Conservation (phyloP, 1,284 basidiomycete genomes). For the Phenoliferia sp. region DNA sequence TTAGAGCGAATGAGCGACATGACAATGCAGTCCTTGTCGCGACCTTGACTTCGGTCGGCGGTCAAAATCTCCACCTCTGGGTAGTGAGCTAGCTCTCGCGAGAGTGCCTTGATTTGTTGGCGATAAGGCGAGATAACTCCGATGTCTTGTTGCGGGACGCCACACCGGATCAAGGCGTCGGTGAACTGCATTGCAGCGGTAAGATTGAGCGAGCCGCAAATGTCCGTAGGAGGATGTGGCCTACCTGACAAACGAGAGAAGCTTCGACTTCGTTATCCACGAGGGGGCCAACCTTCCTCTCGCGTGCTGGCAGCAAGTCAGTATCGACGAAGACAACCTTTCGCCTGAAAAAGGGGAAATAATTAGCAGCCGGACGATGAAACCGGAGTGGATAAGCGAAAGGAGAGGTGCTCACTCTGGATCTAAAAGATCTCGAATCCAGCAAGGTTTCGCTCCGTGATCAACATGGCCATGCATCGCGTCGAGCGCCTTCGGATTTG, state of each 20-base stretch:
- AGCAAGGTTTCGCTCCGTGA: constrained; percentile 46
- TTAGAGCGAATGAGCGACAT: constrained; percentile 91
- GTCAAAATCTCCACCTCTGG: constrained; percentile 80
- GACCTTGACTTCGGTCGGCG: constrained; percentile 89
- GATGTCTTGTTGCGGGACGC: constrained; percentile 65
- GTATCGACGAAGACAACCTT: constrained; percentile 93
- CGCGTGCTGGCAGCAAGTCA: constrained; percentile 65
- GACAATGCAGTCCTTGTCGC: constrained; percentile 93
- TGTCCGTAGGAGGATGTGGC: constrained; percentile 4
- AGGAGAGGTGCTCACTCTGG: not conserved
- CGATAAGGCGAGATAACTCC: constrained; percentile 88
- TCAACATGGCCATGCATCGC: constrained; percentile 53
- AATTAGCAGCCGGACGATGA: not conserved
- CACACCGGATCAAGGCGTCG: constrained; percentile 59
- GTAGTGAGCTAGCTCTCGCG: constrained; percentile 51
- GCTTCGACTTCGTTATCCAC: constrained; percentile 86
- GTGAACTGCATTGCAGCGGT: constrained; percentile 52
- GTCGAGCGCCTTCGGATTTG: constrained; percentile 39
- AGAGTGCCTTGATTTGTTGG: constrained; percentile 86
- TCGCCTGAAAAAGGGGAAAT: constrained; percentile 50
- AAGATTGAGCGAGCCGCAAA: not conserved
- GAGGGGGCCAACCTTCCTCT: constrained; percentile 77
- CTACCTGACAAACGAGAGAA: constrained; percentile 45
- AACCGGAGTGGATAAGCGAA: not conserved
- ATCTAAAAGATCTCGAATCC: not conserved